These are phyloP conservation scores for Boletus sp. DNA, from an alignment of 768 basidiomycete genomes.

Conservation along the genomic window DNA sequence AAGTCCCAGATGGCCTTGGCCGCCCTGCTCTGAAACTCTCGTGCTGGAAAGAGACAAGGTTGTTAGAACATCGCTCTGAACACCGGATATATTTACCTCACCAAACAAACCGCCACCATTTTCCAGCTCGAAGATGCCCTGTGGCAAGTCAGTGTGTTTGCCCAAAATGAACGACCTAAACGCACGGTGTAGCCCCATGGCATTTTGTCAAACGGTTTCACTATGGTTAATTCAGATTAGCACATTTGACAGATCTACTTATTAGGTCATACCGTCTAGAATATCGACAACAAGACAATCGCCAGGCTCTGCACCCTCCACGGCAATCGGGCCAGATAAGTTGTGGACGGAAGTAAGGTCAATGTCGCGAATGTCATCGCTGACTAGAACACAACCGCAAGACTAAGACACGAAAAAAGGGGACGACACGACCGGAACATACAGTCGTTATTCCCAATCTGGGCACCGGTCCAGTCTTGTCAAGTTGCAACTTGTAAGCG, in stretches of 20 bases:
- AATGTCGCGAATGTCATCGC: slow-evolving; percentile 65
- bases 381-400: slow-evolving; percentile 33
- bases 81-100: slow-evolving; percentile 19
- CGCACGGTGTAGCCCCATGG: slow-evolving; percentile 77
- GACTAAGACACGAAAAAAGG: neutral
- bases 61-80: neutral
- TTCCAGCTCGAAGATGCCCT: slow-evolving; percentile 72
- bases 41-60: slow-evolving; percentile 35
- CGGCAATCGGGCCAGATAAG: slow-evolving; percentile 70
- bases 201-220: slow-evolving; percentile 67
- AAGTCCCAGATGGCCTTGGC: slow-evolving; percentile 83
- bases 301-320: slow-evolving; percentile 75
- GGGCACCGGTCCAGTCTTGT: slow-evolving; percentile 74
- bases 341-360: slow-evolving; percentile 68
- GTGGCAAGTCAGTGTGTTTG: neutral
- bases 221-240: slow-evolving; percentile 30
- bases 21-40: slow-evolving; percentile 66
- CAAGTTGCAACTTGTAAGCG: neutral
- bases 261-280: slow-evolving; percentile 51
- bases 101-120: slow-evolving; percentile 75
- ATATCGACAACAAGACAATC: slow-evolving; percentile 80
- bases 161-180: neutral
- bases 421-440: slow-evolving; percentile 15
- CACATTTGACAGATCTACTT: neutral
- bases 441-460: slow-evolving; percentile 76